These are phyloP conservation scores for Eimeria tenella DNA, from an alignment of 169 alveolate genomes.

Conservation along the genomic window DNA sequence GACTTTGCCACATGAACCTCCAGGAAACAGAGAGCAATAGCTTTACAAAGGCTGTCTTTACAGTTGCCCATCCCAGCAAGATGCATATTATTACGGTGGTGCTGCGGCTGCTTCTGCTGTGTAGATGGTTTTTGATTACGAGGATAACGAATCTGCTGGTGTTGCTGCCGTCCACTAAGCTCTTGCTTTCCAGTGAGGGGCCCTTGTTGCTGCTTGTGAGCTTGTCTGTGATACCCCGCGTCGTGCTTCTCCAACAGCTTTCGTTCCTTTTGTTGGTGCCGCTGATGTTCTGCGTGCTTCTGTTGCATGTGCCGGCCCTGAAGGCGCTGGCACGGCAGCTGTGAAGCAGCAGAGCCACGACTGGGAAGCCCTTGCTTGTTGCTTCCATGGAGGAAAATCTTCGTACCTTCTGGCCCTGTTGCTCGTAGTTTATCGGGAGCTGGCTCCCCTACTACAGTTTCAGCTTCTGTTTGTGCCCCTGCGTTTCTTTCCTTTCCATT, in stretches of 20 bases:
- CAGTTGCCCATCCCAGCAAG: background rate
- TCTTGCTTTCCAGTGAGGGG: background rate
- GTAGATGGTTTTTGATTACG: background rate
- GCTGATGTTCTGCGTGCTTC: background rate
- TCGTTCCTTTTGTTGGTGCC: background rate
- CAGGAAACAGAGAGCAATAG: constrained; percentile 2
- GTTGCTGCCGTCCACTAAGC: background rate
- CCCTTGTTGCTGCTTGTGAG: background rate
- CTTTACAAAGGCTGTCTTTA: background rate
- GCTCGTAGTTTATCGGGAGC: background rate
- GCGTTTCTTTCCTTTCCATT: background rate
- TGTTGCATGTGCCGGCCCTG: background rate
- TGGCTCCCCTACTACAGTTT: background rate
- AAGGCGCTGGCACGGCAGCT: background rate
- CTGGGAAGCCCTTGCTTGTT: background rate
- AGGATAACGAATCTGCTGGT: background rate
- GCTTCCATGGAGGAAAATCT: background rate
- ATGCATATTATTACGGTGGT: background rate
- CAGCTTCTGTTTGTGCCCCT: too few relatives aligned
- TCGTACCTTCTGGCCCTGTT: background rate
- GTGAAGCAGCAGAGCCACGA: background rate
- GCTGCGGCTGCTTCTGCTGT: constrained; percentile 1
- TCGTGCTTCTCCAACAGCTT: background rate
- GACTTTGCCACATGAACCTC: constrained; percentile 54
- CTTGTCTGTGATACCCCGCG: background rate